These are phyloP conservation scores for Purpureocillium lavendulum DNA, from an alignment of 2,329 filamentous ascomycete genomes.

Conservation along the genomic window DNA sequence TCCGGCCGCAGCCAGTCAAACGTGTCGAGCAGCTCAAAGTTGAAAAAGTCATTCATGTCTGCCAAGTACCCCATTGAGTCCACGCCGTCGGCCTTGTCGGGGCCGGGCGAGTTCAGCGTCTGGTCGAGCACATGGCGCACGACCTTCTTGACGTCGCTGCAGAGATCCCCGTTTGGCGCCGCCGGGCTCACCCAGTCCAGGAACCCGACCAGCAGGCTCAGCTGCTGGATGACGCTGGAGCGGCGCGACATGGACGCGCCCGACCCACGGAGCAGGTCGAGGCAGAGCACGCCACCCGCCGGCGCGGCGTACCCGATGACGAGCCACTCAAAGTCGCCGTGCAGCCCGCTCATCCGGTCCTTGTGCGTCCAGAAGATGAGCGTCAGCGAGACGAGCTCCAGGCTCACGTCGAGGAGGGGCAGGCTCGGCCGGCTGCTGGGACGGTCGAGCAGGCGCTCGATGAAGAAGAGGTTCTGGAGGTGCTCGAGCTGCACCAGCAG, in stretches of 20 bases:
- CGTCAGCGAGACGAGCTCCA: conserved; percentile 35
- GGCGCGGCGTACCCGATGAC: conserved; percentile 43
- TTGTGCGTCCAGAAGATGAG: conserved; percentile 37
- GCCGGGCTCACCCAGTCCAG: conserved; percentile 37
- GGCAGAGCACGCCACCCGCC: conserved; percentile 38
- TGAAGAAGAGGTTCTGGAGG: conserved; percentile 47
- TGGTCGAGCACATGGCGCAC: conserved; percentile 41
- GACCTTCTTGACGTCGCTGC: conserved; percentile 31
- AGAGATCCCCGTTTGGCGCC: conserved; percentile 38
- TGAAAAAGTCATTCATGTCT: conserved; percentile 23
- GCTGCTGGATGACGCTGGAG: conserved; percentile 39
- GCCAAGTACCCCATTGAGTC: conserved; percentile 17
- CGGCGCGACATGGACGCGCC: conserved; percentile 28
- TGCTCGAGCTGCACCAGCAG: conserved; percentile 39
- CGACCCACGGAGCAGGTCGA: conserved; percentile 34
- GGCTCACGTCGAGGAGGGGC: conserved; percentile 31
- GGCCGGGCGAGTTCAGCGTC: conserved; percentile 27
- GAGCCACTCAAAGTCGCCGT: conserved; percentile 35
- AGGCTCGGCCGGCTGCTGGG: conserved; percentile 21
- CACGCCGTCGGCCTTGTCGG: conserved; percentile 6
- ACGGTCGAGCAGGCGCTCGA: conserved; percentile 46
- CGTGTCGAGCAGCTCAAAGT: conserved; percentile 35
- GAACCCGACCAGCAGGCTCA: conserved; percentile 40
- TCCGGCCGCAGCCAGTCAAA: conserved; percentile 30
- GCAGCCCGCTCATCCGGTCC: conserved; percentile 28